A percentile compares a stretch with the other conserved stretches of the same genome.
Conservation (phyloP, 441 rosid species). For the Gossypium davidsonii region DNA sequence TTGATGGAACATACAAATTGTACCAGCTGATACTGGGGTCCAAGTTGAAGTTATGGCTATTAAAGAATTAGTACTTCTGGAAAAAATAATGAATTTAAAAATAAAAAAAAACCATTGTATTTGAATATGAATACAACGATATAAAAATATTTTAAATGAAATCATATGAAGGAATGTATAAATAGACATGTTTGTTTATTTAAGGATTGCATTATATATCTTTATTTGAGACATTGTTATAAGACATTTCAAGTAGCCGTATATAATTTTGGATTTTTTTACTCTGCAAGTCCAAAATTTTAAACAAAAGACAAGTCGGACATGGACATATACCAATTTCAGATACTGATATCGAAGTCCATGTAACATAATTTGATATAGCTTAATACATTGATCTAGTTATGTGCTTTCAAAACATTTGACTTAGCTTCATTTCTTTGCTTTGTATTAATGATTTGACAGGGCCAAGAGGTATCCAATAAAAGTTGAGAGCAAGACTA, state of each 20-base stretch:
- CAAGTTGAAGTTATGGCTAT: background rate
- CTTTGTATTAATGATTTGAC: slow-evolving; percentile 2
- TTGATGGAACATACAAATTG: no score
- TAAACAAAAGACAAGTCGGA: background rate
- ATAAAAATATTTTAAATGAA: background rate
- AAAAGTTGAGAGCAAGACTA: slow-evolving; percentile 63
- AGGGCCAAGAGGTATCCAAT: slow-evolving; percentile 95
- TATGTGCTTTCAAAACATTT: background rate
- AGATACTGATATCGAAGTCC: background rate
- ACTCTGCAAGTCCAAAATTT: background rate
- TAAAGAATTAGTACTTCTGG: background rate
- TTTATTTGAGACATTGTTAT: background rate
- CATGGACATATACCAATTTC: background rate
- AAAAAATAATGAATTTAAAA: background rate
- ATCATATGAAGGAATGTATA: background rate
- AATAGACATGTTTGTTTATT: background rate
- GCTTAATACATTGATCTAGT: background rate
- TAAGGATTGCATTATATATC: background rate
- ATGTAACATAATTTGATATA: background rate
- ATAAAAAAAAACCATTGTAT: background rate
- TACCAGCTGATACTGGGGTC: background rate
- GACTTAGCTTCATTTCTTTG: background rate
- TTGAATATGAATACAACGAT: background rate
- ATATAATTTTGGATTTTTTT: background rate
- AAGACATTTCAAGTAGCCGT: background rate